phyloP scores from a whole-genome alignment of 208 protist genomes.

The Leishmania major region DNA sequence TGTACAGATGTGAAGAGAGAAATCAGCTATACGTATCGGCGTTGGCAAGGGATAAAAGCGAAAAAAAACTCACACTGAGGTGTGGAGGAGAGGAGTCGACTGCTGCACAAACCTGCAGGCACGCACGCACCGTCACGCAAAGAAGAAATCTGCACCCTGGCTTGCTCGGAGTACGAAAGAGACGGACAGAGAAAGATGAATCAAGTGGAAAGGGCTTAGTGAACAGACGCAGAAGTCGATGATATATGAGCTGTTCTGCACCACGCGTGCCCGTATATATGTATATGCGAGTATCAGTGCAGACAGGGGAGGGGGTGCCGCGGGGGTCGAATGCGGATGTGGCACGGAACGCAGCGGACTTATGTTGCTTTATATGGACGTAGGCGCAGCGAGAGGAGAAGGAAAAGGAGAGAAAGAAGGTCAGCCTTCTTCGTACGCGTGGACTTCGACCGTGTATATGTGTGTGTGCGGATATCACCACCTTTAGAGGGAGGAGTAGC shows the following conservation, averaged over 20 bases:
- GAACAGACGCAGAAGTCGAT: not conserved
- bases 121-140: not conserved
- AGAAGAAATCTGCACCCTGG: not conserved
- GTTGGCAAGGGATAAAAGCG: not conserved
- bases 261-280: not conserved
- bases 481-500: not conserved
- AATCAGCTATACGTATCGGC: not conserved
- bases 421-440: not conserved
- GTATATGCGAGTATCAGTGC: not conserved
- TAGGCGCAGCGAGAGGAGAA: not conserved
- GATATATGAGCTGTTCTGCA: not conserved
- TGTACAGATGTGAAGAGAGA: not conserved
- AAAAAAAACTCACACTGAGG: not conserved
- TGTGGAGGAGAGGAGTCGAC: not conserved
- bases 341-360: not conserved
- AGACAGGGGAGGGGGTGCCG: not conserved
- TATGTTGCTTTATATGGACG: not conserved
- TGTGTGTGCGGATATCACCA: not conserved
- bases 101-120: not conserved
- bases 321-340: not conserved
- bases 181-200: not conserved
- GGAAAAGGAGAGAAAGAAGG: not conserved
- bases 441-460: slow-evolving; percentile 4
- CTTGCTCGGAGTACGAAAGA: not conserved
- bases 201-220: not conserved